Percentiles rank a stretch among this genome's conserved stretches.
phyloP scores from a whole-genome alignment of 2,329 filamentous ascomycete species.

The Fusarium sp. region DNA sequence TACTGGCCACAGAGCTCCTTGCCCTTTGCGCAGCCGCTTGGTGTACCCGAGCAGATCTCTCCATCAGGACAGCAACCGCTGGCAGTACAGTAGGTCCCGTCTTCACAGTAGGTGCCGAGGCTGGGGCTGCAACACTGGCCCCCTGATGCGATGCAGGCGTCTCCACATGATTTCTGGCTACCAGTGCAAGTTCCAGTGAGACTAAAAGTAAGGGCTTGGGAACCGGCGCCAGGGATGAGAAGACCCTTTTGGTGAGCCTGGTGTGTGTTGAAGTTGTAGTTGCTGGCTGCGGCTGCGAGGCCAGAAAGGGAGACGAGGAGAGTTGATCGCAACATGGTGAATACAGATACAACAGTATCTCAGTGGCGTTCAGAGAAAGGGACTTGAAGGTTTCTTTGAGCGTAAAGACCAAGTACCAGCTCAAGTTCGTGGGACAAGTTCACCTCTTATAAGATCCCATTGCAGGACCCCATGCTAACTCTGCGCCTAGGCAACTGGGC shows the following conservation, averaged over 20 bases:
- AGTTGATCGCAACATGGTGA: conserved; percentile 41
- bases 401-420: neutral
- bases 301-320: conserved; percentile 44
- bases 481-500: neutral
- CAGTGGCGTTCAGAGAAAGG: neutral
- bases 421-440: neutral
- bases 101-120: conserved; percentile 48
- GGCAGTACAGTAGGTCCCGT: conserved; percentile 44
- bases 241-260: conserved; percentile 25
- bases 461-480: neutral
- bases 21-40: conserved; percentile 41
- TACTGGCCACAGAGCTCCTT: conserved; percentile 42
- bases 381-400: neutral
- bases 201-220: conserved; percentile 35
- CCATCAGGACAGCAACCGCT: conserved; percentile 51
- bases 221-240: conserved; percentile 35
- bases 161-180: conserved; percentile 44
- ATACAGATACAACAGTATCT: neutral
- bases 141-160: conserved; percentile 46
- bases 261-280: conserved; percentile 29
- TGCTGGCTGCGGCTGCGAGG: conserved; percentile 36
- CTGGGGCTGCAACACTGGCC: conserved; percentile 46
- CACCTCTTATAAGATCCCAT: conserved; percentile 31
- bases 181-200: conserved; percentile 34
- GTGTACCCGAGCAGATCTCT: conserved; percentile 46